These are phyloP conservation scores for Auxenochlorella pyrenoidosa DNA, from an alignment of 139 green algal genomes.

Conservation along the genomic window DNA sequence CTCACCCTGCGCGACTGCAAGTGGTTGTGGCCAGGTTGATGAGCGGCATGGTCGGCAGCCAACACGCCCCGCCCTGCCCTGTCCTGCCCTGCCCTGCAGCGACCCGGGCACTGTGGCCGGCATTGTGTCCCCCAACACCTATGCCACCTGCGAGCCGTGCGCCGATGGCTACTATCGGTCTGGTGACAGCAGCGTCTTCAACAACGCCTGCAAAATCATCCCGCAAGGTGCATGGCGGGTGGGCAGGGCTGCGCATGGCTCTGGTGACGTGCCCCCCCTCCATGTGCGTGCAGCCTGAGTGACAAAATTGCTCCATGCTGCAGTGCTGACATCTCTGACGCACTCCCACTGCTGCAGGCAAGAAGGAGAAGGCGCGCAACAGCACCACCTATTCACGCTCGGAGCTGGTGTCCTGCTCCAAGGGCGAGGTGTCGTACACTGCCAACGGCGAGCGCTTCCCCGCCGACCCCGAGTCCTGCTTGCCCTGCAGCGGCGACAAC, in stretches of 20 bases:
- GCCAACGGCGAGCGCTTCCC: not conserved
- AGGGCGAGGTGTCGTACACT: conserved; percentile 7
- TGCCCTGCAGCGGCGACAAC: not conserved
- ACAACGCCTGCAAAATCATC: conserved; percentile 22
- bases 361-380: not conserved
- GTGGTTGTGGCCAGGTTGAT: no score
- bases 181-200: not conserved
- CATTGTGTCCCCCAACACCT: not conserved
- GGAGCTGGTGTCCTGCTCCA: not conserved
- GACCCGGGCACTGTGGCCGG: not conserved
- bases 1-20: no score
- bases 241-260: no score
- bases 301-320: no score
- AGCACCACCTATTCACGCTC: not conserved
- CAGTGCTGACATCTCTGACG: no score
- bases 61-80: no score
- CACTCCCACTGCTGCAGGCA: not conserved
- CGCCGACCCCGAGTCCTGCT: not conserved
- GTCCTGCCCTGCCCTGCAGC: not conserved
- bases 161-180: conserved; percentile 21
- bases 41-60: no score
- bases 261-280: no score
- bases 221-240: not conserved
- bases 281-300: no score
- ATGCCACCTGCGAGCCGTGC: conserved; percentile 5